A percentile compares a stretch with the other conserved stretches of the same genome.
Conservation (phyloP, 1,139 yeast species). For the Diutina neorugosa region DNA sequence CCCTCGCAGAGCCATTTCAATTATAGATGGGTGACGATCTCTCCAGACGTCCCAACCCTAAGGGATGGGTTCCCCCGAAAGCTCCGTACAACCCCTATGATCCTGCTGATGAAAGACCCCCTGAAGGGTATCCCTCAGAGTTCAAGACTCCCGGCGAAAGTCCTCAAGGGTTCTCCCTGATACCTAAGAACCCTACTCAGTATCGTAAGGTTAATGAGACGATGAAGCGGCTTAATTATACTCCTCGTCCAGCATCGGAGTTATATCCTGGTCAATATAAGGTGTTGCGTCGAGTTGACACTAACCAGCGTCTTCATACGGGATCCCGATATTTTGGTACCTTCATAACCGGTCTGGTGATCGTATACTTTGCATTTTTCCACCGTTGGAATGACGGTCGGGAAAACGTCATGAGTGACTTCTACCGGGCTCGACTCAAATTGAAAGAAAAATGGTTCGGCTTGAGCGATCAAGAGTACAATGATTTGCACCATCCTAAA, state of each 20-base stretch:
- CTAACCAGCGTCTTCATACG: slow-evolving; percentile 40
- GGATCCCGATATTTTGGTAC: slow-evolving; percentile 45
- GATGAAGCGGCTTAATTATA: slow-evolving; percentile 60
- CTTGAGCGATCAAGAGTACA: slow-evolving; percentile 45
- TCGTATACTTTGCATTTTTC: slow-evolving; percentile 54
- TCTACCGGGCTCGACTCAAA: slow-evolving; percentile 49
- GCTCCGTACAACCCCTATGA: slow-evolving; percentile 85
- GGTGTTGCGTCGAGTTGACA: slow-evolving; percentile 50
- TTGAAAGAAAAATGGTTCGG: slow-evolving; percentile 43
- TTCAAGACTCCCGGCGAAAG: slow-evolving; percentile 43
- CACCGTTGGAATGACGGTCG: slow-evolving; percentile 79
- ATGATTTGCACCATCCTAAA: slow-evolving; percentile 44
- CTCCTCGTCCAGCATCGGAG: slow-evolving; percentile 68
- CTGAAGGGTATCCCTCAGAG: slow-evolving; percentile 81
- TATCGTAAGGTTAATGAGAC: slow-evolving; percentile 61
- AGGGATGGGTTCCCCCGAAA: slow-evolving; percentile 72
- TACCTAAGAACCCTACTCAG: slow-evolving; percentile 59
- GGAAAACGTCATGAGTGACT: slow-evolving; percentile 61
- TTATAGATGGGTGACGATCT: slow-evolving; percentile 9
- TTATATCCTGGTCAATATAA: slow-evolving; percentile 72
- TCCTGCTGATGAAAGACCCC: slow-evolving; percentile 63
- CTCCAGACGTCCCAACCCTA: slow-evolving; percentile 64
- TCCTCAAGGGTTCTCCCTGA: slow-evolving; percentile 44
- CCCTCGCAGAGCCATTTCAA: background rate
- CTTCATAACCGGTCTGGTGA: slow-evolving; percentile 31